Base-by-base conservation (phyloP, 768 basidiomycete genomes). In the Amanita muscaria region DNA sequence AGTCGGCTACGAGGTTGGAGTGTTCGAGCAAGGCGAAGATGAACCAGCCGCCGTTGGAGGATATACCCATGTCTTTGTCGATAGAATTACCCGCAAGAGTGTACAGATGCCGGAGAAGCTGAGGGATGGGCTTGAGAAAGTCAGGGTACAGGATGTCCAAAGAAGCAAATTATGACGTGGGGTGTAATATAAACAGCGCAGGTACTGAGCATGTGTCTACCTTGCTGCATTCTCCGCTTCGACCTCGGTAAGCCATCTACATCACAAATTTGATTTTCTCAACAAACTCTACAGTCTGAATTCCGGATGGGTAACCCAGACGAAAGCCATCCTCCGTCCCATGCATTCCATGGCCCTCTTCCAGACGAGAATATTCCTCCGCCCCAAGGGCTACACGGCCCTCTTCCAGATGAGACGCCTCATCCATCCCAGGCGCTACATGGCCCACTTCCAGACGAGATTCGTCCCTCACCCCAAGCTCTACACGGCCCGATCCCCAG, bases 31-130 rank as follows among this genome's bases (percentile, higher is more conserved):
- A 39, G 73, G 63, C 19, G 56, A 57, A 27, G 59, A 68, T 25
- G 29, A 47, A 8, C 65, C 67, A 2, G 65, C 65, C 0, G 74
- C 70, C 10, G 74, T 76, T 15, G 74, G 73, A 2, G 74, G 73
- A 8, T 88, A 89, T 44, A 88, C 83, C 0, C 87, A 90, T 58
- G 87, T 89, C n/a, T 89, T 88, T 55, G 87, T 90, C 3, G 76
- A 78, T 21, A 73, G 70, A 34, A 51, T 53, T 43, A 74, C 73
- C 33, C 63, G 87, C 37, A 79, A 74, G 63, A 80, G 80, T 46
- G 37, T 27, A 21, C 4, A 18, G 19, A 39, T 46, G 29, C 36
- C 44, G 10, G 37, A 46, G 5, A 21, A 3, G 2, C 27, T 46
- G 21, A 15, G 18, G 22, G 24, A 14, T 8, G 37, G 36, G 23